A percentile compares a stretch with the other conserved stretches of the same genome.
Conservation (phyloP, 305 asterid genomes). For the Nicotiana rustica region DNA sequence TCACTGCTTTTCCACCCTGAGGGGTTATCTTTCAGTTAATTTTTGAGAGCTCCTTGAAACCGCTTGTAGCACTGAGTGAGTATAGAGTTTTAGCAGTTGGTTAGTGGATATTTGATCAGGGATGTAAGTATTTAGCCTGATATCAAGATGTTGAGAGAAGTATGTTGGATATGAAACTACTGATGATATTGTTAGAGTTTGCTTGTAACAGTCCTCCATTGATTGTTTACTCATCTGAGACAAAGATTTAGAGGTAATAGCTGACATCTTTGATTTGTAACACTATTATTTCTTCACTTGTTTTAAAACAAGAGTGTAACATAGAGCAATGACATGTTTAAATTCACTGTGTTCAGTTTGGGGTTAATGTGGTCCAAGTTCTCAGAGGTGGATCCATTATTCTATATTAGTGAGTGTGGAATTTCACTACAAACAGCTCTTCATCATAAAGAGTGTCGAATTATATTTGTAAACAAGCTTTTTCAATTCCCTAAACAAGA, state of each 20-base stretch:
- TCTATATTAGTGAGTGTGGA: not conserved
- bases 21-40: not conserved
- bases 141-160: not conserved
- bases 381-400: not conserved
- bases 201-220: slow-evolving; percentile 31
- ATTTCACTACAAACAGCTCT: not conserved
- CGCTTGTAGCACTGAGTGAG: not conserved
- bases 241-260: slow-evolving; percentile 2
- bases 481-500: not conserved
- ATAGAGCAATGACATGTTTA: not conserved
- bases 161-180: slow-evolving; percentile 32
- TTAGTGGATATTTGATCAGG: slow-evolving; percentile 11
- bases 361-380: not conserved
- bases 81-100: slow-evolving; percentile 33
- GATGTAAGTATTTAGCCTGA: slow-evolving; percentile 30
- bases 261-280: not conserved
- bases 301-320: not conserved
- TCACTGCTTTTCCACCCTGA: slow-evolving; percentile 20
- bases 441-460: not conserved
- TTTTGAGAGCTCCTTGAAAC: not conserved
- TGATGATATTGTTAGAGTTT: slow-evolving; percentile 36
- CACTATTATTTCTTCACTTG: slow-evolving; percentile 23
- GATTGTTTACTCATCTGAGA: not conserved
- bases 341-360: slow-evolving; percentile 26
- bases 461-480: not conserved